Evolutionary conservation across 1,284 basidiomycete species (phyloP), one percentile per base, ranked within the genome.

Genomic region (Termitomyces sp.): DNA sequence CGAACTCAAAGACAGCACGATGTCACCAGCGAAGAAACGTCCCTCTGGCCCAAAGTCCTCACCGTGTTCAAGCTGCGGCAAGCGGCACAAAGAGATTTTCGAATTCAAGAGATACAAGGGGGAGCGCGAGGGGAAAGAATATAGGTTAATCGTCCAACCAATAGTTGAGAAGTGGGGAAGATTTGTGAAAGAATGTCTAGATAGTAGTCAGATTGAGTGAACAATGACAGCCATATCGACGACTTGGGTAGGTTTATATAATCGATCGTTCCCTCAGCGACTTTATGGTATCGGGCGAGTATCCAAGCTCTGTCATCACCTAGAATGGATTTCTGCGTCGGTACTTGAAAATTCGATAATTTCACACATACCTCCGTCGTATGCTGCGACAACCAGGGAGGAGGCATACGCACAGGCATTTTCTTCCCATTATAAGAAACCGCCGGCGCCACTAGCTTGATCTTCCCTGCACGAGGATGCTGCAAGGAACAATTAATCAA

Each of bases 361-460:
- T 21, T 14, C 33, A 5, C 49, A 53, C 53, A 54, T 72, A 86
- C 88, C 80, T 92, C 88, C 8, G 72, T 72, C 4, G 90, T 93
- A 68, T 93, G 91, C 62, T 93, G 80, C 46, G 88, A 91, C 19
- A 92, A 74, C 77, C 84, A 93, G 5, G 92, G 93, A 2, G 93
- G 93, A 9, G 91, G 81, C 49, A 83, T 76, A 47, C 73, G 79
- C 26, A 93, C 77, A 42, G 82, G 77, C 83, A 88, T 88, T 69
- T 86, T 85, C 64, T 81, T 73, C 3, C 91, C 91, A 62, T 96
- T 91, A 72, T 96, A 97, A 14, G 80, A 77, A 34, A 97, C 92
- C 0, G 94, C 85, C 2, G 94, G 91, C 1, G 84, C 85, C 3
- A 93, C 88, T 53, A 97, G 75, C 69, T 92, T 93, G 68, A 97